Evolutionary conservation across 495 filamentous ascomycete species (phyloP).

Genomic region (Penicillium cinerascens): DNA sequence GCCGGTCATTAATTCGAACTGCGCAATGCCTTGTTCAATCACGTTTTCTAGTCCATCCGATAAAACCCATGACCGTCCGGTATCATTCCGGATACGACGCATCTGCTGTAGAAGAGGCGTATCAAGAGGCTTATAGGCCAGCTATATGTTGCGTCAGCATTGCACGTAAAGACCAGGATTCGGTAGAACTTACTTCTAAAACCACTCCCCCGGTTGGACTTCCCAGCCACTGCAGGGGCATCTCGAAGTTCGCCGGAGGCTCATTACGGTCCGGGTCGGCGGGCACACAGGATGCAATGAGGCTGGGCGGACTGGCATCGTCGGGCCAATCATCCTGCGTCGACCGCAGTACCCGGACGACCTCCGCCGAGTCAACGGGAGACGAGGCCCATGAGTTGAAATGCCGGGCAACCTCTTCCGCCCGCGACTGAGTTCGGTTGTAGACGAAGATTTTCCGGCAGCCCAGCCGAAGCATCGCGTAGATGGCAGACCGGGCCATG

Average conservation of each 20-base stretch:
- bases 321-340: conserved; percentile 63
- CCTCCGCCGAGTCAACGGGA: conserved; percentile 42
- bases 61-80: conserved; percentile 66
- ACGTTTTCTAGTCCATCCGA: conserved; percentile 80
- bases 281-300: conserved; percentile 74
- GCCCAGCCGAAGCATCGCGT: conserved; percentile 73
- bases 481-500: conserved; percentile 77
- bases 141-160: conserved; percentile 35
- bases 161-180: neutral
- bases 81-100: conserved; percentile 52
- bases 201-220: conserved; percentile 78
- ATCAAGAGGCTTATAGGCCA: conserved; percentile 70
- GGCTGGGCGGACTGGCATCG: conserved; percentile 61
- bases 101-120: conserved; percentile 70
- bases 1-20: conserved; percentile 82
- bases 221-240: conserved; percentile 69
- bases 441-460: conserved; percentile 77
- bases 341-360: conserved; percentile 59
- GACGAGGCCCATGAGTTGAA: conserved; percentile 60
- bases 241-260: conserved; percentile 67
- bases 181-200: conserved; percentile 55
- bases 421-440: conserved; percentile 63
- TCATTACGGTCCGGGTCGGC: conserved; percentile 59
- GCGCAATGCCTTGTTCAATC: conserved; percentile 76
- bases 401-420: conserved; percentile 64